These are phyloP conservation scores for Ganoderma meredithae DNA, from an alignment of 1,284 basidiomycete species.

Conservation along the genomic window DNA sequence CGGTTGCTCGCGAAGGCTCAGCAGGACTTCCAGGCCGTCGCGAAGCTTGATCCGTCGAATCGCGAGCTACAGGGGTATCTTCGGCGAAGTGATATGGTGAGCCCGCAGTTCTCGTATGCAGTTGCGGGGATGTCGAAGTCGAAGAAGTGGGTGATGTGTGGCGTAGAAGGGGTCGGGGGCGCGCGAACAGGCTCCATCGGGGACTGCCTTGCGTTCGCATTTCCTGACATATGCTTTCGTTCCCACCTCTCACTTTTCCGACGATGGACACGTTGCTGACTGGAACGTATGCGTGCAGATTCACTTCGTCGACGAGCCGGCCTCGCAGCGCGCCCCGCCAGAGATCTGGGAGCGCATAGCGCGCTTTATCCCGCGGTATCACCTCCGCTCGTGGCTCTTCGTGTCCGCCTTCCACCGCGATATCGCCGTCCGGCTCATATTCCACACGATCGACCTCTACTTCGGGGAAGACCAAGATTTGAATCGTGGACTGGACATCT, in stretches of 20 bases:
- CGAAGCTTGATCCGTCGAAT: conserved; percentile 65
- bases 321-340: conserved; percentile 62
- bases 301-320: conserved; percentile 58
- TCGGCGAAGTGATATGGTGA: conserved; percentile 42
- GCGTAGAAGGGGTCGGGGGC: not conserved
- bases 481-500: conserved; percentile 66
- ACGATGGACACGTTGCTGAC: not conserved
- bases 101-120: conserved; percentile 8
- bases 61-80: conserved; percentile 58
- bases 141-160: not conserved
- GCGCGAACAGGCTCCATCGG: not conserved
- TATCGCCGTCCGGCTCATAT: conserved; percentile 67
- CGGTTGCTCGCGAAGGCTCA: conserved; percentile 60
- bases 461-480: conserved; percentile 67
- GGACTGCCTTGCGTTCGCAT: not conserved
- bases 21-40: conserved; percentile 66
- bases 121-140: not conserved
- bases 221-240: not conserved
- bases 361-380: conserved; percentile 63
- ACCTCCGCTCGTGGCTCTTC: conserved; percentile 70
- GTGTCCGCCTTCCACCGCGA: conserved; percentile 68
- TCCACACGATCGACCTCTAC: conserved; percentile 69
- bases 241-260: not conserved
- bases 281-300: conserved; percentile 46
- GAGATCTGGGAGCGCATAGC: conserved; percentile 76